A percentile compares a stretch with the other conserved stretches of the same genome.
phyloP scores from a whole-genome alignment of 768 basidiomycete species.

The Hydnomerulius pinastri region DNA sequence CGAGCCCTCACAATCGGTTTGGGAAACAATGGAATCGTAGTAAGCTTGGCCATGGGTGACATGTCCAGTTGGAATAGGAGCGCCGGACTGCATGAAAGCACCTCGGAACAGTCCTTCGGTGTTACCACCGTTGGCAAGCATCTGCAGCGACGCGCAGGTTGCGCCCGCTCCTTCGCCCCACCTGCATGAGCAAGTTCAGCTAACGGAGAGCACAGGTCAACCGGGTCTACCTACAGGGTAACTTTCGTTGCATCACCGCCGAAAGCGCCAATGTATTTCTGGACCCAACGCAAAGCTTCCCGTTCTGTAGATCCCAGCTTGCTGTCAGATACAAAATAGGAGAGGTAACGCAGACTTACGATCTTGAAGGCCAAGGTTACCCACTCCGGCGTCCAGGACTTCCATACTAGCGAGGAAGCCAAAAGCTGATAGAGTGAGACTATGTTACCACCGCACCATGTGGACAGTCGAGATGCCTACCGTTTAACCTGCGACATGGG shows the following conservation, averaged over 20 bases:
- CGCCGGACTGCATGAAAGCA: conserved; percentile 53
- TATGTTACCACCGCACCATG: neutral
- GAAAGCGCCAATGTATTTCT: conserved; percentile 62
- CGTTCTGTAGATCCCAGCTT: conserved; percentile 41
- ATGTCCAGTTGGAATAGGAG: conserved; percentile 45
- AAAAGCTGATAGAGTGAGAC: conserved; percentile 34
- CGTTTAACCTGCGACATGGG: neutral
- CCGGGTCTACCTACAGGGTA: conserved; percentile 45
- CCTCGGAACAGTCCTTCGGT: conserved; percentile 48
- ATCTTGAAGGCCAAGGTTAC: conserved; percentile 70
- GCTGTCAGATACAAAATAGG: neutral
- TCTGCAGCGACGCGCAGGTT: conserved; percentile 52
- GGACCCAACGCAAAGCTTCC: conserved; percentile 62
- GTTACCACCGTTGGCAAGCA: conserved; percentile 48
- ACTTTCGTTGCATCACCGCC: conserved; percentile 67
- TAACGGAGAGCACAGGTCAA: neutral
- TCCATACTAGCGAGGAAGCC: conserved; percentile 56
- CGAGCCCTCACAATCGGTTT: conserved; percentile 42
- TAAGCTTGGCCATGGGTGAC: conserved; percentile 44
- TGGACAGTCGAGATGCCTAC: neutral
- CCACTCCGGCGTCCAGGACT: conserved; percentile 51
- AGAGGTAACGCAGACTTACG: conserved; percentile 38
- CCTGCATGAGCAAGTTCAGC: conserved; percentile 35
- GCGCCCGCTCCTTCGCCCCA: conserved; percentile 64
- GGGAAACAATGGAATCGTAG: conserved; percentile 44